These are phyloP conservation scores for Dipteronia dyeriana DNA, from an alignment of 345 rosid genomes.

Conservation along the genomic window DNA sequence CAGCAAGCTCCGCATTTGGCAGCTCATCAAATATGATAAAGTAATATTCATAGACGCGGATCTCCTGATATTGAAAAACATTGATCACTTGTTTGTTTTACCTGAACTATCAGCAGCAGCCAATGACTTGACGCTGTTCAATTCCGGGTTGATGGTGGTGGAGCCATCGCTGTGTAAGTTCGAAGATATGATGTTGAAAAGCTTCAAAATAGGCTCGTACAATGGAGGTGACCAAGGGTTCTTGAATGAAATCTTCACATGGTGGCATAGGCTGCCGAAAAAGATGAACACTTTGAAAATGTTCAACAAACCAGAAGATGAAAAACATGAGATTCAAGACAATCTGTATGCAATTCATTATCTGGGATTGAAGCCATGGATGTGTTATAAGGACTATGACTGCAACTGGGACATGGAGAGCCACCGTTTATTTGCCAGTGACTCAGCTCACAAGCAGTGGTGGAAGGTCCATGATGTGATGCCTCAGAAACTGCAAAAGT, in stretches of 20 bases:
- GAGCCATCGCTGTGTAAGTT: constrained; percentile 85
- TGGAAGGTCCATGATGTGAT: constrained; percentile 71
- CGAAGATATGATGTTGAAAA: constrained; percentile 50
- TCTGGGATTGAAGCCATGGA: constrained; percentile 90
- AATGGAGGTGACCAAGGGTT: constrained; percentile 95
- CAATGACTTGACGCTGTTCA: constrained; percentile 50
- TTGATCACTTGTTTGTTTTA: constrained; percentile 55
- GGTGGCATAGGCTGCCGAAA: constrained; percentile 84
- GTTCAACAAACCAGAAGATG: constrained; percentile 13
- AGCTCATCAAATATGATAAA: constrained; percentile 55
- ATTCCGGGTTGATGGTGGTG: constrained; percentile 82
- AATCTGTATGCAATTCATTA: constrained; percentile 55
- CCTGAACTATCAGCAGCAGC: constrained; percentile 68
- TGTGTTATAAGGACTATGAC: constrained; percentile 84
- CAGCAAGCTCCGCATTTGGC: constrained; percentile 86
- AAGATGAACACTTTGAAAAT: constrained; percentile 54
- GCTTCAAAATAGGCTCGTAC: constrained; percentile 44
- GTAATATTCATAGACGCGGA: constrained; percentile 79
- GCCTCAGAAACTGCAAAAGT: constrained; percentile 51
- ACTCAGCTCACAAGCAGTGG: constrained; percentile 60
- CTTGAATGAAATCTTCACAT: constrained; percentile 69
- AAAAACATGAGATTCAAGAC: constrained; percentile 12
- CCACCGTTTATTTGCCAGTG: constrained; percentile 58
- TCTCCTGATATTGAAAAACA: constrained; percentile 50
- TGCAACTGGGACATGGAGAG: constrained; percentile 74